These are phyloP conservation scores for Hortiboletus flavorubellus DNA, from an alignment of 768 basidiomycete species.

Conservation along the genomic window DNA sequence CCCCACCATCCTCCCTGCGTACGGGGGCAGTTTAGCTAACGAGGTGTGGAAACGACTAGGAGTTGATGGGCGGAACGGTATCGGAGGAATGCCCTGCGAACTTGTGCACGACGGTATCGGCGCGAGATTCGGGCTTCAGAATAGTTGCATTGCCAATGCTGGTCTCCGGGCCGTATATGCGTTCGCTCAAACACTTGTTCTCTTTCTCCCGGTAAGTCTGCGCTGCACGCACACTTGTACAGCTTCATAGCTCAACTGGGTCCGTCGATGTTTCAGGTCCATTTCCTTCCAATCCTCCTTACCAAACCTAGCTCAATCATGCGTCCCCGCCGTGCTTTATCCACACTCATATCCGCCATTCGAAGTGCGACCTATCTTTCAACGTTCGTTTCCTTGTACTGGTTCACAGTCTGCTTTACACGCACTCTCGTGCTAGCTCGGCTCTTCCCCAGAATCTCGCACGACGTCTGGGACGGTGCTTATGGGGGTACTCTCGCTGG, in stretches of 20 bases:
- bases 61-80: conserved; percentile 45
- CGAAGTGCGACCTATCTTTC: conserved; percentile 74
- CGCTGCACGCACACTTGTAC: background rate
- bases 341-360: conserved; percentile 45
- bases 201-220: conserved; percentile 68
- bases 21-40: conserved; percentile 53
- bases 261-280: conserved; percentile 45
- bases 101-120: conserved; percentile 63
- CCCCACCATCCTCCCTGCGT: conserved; percentile 54
- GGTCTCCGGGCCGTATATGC: conserved; percentile 50
- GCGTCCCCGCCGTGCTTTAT: conserved; percentile 38
- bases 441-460: conserved; percentile 62
- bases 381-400: conserved; percentile 66
- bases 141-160: conserved; percentile 61
- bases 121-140: conserved; percentile 41
- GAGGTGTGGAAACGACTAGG: conserved; percentile 55
- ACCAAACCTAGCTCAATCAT: conserved; percentile 55
- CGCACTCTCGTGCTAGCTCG: conserved; percentile 64
- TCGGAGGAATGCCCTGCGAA: conserved; percentile 77
- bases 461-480: conserved; percentile 80
- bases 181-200: conserved; percentile 58
- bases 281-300: conserved; percentile 64
- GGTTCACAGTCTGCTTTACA: conserved; percentile 65
- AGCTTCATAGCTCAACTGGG: background rate
- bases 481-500: conserved; percentile 64